A percentile compares a stretch with the other conserved stretches of the same genome.
These are phyloP conservation scores for Fusarium piperis DNA, from an alignment of 2,329 filamentous ascomycete species.

Conservation along the genomic window DNA sequence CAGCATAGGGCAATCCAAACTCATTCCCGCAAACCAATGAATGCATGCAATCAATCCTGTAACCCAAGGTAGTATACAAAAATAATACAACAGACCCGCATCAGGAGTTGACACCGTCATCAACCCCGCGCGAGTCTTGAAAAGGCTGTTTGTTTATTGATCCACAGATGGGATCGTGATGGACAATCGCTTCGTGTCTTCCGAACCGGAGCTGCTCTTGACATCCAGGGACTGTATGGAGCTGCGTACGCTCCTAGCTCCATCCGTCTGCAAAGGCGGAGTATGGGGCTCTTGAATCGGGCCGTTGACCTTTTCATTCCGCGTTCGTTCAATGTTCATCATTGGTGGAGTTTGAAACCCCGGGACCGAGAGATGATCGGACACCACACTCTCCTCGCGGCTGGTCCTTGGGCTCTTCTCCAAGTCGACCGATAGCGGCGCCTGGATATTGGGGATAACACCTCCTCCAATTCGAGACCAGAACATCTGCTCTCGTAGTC, in stretches of 20 bases:
- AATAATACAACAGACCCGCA: constrained; percentile 33
- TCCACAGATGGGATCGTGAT: constrained; percentile 41
- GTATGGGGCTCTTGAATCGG: constrained; percentile 42
- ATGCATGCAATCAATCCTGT: constrained; percentile 26
- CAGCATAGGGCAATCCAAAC: constrained; percentile 2
- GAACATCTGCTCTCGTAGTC: constrained; percentile 93
- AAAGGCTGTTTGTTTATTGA: constrained; percentile 12
- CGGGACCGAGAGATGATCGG: constrained; percentile 33
- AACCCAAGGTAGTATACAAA: constrained; percentile 34
- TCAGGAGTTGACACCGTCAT: not conserved
- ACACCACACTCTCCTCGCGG: constrained; percentile 42
- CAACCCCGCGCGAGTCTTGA: not conserved
- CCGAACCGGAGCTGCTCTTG: constrained; percentile 36
- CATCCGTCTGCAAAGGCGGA: constrained; percentile 45
- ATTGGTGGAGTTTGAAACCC: constrained; percentile 36
- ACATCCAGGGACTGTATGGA: constrained; percentile 43
- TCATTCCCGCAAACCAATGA: constrained; percentile 2
- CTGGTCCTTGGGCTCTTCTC: constrained; percentile 49
- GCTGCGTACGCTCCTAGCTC: constrained; percentile 36
- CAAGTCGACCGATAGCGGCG: constrained; percentile 36
- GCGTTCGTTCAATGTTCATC: constrained; percentile 34
- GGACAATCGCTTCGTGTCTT: constrained; percentile 42
- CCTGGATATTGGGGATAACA: constrained; percentile 73
- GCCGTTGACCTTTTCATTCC: constrained; percentile 17
- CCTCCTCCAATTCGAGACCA: constrained; percentile 94